Evolutionary conservation across 495 filamentous ascomycete genomes (phyloP), one percentile per base, ranked within the genome.

Genomic region (Chaetomium tenue): DNA sequence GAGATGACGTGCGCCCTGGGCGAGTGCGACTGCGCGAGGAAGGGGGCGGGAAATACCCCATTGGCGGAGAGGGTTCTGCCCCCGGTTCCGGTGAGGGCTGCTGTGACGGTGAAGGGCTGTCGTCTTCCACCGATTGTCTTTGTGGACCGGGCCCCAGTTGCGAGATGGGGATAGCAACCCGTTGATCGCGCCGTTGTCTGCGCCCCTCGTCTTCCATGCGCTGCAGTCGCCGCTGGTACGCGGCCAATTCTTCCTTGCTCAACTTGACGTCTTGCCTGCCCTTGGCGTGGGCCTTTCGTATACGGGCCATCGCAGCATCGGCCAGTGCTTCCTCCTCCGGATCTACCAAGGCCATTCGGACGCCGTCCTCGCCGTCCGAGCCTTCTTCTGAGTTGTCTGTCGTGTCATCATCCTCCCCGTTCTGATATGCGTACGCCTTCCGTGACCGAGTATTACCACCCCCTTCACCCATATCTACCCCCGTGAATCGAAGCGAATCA

Each of bases 201-300:
- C 68, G 70, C 63, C 73, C 71, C 28, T 78, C 75, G 50, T 78
- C 80, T 63, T 85, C 79, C 70, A 84, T 76, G 59, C 87, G 83
- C 72, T 85, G 84, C 54, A 89, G 84, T 52, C 79, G 73, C 61
- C 78, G 76, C 72, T 93, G 87, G 55, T 93, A 76, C 40, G 91
- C 91, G 46, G 89, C 88, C 65, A 92, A 75, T 71, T 94, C 91
- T 33, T 86, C 82, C 67, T 88, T 83, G 60, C 84, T 88, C 59
- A 96, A 78, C 67, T 86, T 88, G 30, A 95, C 91, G 54, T 93
- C 91, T 44, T 77, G 80, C 75, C 86, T 88, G 47, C 91, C 91
- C 68, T 86, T 83, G 64, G 82, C 79, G 64, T 89, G 86, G 30
- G 91, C 91, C 53, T 86, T 85, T 63, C 84, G 84, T 76, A 96